Evolutionary conservation across 2,329 filamentous ascomycete genomes (phyloP).

Genomic region (Thermothelomyces thermophilus): DNA sequence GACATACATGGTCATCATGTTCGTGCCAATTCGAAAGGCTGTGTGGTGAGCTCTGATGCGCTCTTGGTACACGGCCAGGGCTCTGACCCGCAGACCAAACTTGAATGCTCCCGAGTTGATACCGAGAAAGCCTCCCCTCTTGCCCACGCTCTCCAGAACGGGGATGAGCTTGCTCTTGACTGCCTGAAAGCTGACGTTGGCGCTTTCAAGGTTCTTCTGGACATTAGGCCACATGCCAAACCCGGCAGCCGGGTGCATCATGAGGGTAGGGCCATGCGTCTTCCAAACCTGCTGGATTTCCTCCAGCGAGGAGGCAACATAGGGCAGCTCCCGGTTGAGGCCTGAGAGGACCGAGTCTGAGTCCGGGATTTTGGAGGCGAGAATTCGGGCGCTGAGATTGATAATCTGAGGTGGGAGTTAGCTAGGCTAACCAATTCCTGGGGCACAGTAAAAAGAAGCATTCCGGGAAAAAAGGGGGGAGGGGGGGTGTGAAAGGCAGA

Average conservation of each 20-base stretch:
- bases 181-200: neutral
- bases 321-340: neutral
- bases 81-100: neutral
- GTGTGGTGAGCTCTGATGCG: neutral
- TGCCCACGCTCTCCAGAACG: neutral
- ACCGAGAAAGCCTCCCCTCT: neutral
- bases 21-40: neutral
- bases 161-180: neutral
- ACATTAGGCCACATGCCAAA: conserved; percentile 3
- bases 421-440: neutral
- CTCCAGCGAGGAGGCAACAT: neutral
- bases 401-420: neutral
- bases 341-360: neutral
- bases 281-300: neutral
- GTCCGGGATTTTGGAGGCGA: neutral
- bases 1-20: neutral
- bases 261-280: neutral
- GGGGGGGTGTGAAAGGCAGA: neutral
- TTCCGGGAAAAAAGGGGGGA: too few relatives aligned
- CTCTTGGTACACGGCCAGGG: neutral
- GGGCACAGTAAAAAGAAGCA: too few relatives aligned
- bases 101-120: neutral
- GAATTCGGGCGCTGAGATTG: neutral
- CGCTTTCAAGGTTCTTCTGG: neutral
- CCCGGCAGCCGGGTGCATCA: neutral